Evolutionary conservation across 768 basidiomycete genomes (phyloP), one percentile per base, ranked within the genome.

Genomic region (Crassisporium funariophilum): DNA sequence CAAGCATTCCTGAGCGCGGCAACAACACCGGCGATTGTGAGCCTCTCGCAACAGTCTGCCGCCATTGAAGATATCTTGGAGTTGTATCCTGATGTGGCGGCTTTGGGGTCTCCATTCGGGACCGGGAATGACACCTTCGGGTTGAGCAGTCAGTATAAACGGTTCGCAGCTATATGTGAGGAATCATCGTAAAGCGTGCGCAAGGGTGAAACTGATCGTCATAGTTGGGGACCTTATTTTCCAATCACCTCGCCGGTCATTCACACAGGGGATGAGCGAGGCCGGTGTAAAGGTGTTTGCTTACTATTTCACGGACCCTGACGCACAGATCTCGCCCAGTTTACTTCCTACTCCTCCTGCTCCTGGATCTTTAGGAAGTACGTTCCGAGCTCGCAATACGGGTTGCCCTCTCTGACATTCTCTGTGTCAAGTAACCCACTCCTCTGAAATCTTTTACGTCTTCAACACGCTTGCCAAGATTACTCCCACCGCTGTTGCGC

Each of bases 111-210:
- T 0, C 76, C 76, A 0, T 78, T 67, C 44, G 60, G 59, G 2
- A 77, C 75, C 2, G 73, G 75, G 3, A 64, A 70, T 41, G 53
- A 71, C 17, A 70, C 71, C 0, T 76, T 75, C 47, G 73, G 74
- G 0, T 47, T 70, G 13, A 50, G 47, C 13, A 29, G 38, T 19
- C 36, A 56, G 12, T 71, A 57, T 49, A 66, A 70, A 45, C 61
- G 66, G 12, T 53, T 47, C 17, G 45, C 68, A 1, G 52, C 62
- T 0, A 45, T 71, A 10, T 41, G 67, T 65, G 37, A 36, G 60
- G 44, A 19, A 25, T 20, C 37, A 33, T 35, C 33, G 4, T 24
- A 2, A 54, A 65, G 20, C 24, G 22, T 41, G n/a, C 15, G 9
- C 7, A 5, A 5, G 34, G 5, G 27, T 35, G 16, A 11, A 23